Evolutionary conservation across 2,329 filamentous ascomycete genomes (phyloP), one percentile per base, ranked within the genome.

Genomic region (Arthrobotrys pseudoclavata): DNA sequence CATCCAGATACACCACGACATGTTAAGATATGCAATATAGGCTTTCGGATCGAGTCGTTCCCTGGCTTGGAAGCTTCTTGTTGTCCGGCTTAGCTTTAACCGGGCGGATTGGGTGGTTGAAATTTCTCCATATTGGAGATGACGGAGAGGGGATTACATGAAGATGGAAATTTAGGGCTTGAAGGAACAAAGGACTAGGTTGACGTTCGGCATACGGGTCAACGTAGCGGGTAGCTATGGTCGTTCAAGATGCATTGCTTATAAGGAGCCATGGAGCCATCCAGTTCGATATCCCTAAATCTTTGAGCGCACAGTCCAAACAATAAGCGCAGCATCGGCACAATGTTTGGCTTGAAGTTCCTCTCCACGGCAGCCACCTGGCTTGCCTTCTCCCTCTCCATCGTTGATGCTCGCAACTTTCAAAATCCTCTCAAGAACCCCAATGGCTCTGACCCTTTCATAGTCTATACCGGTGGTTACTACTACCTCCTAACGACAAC

Each of bases 401-500:
- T 67, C 18, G 63, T 69, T n/a, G 55, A 68, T 10, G 71, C 71
- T 31, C 71, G 71, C 5, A 83, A 84, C 18, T 89, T 85, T 79
- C 86, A 86, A 37, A 89, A 89, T 75, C 87, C 87, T 0, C 84
- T 89, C 62, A 85, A 86, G 40, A 83, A 83, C 18, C 84, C 84
- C 0, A 85, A 86, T 42, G 87, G 88, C 7, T 86, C 85, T 20
- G 87, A 89, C 79, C 87, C 88, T 0, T 86, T 86, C 76, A 85
- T 89, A 4, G 85, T 86, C n/a, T 88, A 85, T 67, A 84, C 84
- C 0, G 86, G 85, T 10, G 87, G 87, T 0, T 88, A 86, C 79
- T 89, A 89, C 82, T 89, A 89, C 78, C 83, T 89, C 29, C 85
- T 88, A 79, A 87, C 87, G 0, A 89, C 87, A 0, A 87, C 86